These are phyloP conservation scores for Colletotrichum agaves DNA, from an alignment of 2,329 filamentous ascomycete species.

Conservation along the genomic window DNA sequence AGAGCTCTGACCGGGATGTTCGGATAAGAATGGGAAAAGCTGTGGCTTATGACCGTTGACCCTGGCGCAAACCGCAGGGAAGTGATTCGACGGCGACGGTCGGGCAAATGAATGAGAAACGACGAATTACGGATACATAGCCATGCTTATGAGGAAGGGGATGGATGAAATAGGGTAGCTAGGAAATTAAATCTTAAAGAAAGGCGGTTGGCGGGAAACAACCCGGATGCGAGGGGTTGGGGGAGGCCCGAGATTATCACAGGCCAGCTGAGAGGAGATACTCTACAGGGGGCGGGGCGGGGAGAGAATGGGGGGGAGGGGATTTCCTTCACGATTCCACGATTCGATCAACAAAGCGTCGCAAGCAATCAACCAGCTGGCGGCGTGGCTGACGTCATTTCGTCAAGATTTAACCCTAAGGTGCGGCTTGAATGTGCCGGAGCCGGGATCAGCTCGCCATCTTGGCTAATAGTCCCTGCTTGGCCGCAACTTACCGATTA, in stretches of 20 bases:
- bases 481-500: slow-evolving; percentile 18
- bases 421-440: slow-evolving; percentile 30
- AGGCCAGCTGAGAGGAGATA: slow-evolving; percentile 6
- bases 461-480: slow-evolving; percentile 13
- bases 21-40: background rate
- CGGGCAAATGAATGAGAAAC: background rate
- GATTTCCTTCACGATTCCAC: background rate
- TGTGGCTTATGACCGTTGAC: background rate
- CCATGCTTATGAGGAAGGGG: too few species aligned
- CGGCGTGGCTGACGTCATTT: slow-evolving; percentile 31
- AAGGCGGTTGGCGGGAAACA: background rate
- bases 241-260: slow-evolving; percentile 21
- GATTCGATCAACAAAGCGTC: slow-evolving; percentile 33
- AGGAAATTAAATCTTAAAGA: background rate
- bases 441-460: slow-evolving; percentile 18
- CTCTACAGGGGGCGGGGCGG: background rate
- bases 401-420: background rate
- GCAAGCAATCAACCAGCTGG: slow-evolving; percentile 23
- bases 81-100: background rate
- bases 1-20: background rate
- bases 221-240: background rate
- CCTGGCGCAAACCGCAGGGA: background rate
- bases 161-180: background rate
- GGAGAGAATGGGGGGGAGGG: background rate
- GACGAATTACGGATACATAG: too few species aligned